Conservation (phyloP, 2,329 filamentous ascomycete species). For the Xylariaceae sp. region DNA sequence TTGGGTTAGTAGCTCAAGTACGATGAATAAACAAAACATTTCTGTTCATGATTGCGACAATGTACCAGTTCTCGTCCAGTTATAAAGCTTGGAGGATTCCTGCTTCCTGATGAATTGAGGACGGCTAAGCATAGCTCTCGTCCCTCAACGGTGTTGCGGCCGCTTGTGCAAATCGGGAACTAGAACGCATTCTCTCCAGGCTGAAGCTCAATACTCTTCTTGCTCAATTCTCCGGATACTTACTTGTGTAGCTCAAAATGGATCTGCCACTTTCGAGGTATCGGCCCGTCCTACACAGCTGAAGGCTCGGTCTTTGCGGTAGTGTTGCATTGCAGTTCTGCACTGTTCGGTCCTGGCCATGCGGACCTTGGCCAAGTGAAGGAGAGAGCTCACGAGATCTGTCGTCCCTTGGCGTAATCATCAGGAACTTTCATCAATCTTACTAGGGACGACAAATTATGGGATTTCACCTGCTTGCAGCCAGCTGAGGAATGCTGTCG, state of each 20-base stretch:
- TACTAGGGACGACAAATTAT: not conserved
- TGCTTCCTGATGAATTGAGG: too few relatives aligned
- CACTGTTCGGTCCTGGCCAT: conserved; percentile 2
- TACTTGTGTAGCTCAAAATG: not conserved
- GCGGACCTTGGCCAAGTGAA: not conserved
- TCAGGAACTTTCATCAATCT: not conserved
- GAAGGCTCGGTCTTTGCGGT: conserved; percentile 4
- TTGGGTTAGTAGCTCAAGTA: too few relatives aligned
- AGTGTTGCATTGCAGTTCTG: conserved; percentile 13
- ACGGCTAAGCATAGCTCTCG: not conserved
- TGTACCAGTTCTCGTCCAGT: too few relatives aligned
- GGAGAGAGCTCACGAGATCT: not conserved
- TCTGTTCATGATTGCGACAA: too few relatives aligned
- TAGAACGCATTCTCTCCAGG: not conserved
- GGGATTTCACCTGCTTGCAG: too few relatives aligned
- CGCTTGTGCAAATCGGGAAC: not conserved
- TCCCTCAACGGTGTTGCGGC: not conserved
- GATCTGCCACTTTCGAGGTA: not conserved
- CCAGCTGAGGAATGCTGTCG: too few relatives aligned
- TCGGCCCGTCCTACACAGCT: conserved; percentile 5
- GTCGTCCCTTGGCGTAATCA: not conserved
- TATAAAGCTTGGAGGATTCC: too few relatives aligned
- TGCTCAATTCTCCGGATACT: not conserved
- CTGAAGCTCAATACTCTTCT: not conserved
- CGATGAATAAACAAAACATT: too few relatives aligned